Percentiles rank a stretch among this genome's conserved stretches.
Conservation (phyloP, 2,329 filamentous ascomycete genomes). For the Stachybotrys chartarum region DNA sequence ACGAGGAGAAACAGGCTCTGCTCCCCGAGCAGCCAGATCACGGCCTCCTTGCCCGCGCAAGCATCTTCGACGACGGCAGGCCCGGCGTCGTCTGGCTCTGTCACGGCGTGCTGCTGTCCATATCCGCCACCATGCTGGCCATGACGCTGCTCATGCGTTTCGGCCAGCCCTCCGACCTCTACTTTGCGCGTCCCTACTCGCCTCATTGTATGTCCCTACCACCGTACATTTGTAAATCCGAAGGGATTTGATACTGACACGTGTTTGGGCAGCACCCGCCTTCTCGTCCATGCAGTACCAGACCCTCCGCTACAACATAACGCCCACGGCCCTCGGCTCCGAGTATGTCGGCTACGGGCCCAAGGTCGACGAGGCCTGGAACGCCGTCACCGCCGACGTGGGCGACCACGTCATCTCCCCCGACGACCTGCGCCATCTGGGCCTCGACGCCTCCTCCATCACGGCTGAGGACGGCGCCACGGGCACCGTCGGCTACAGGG, state of each 20-base stretch:
- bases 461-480: constrained; percentile 48
- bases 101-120: neutral
- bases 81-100: neutral
- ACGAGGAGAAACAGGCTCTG: constrained; percentile 7
- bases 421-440: constrained; percentile 44
- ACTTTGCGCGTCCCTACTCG: constrained; percentile 32
- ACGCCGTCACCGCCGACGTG: constrained; percentile 40
- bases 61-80: constrained; percentile 1
- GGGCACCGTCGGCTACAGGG: constrained; percentile 51
- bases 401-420: constrained; percentile 54
- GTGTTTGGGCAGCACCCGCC: constrained; percentile 32
- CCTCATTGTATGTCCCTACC: constrained; percentile 30
- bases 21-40: neutral
- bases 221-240: neutral
- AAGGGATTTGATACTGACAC: neutral
- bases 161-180: constrained; percentile 14
- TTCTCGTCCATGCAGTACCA: constrained; percentile 40
- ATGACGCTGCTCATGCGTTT: constrained; percentile 9
- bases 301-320: constrained; percentile 40
- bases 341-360: constrained; percentile 48
- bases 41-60: neutral
- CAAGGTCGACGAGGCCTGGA: constrained; percentile 51
- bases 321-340: constrained; percentile 33
- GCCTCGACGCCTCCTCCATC: constrained; percentile 44
- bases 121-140: neutral